Evolutionary conservation across 352 stramenopile species (phyloP).

Genomic region (Phytophthora podocarpi): DNA sequence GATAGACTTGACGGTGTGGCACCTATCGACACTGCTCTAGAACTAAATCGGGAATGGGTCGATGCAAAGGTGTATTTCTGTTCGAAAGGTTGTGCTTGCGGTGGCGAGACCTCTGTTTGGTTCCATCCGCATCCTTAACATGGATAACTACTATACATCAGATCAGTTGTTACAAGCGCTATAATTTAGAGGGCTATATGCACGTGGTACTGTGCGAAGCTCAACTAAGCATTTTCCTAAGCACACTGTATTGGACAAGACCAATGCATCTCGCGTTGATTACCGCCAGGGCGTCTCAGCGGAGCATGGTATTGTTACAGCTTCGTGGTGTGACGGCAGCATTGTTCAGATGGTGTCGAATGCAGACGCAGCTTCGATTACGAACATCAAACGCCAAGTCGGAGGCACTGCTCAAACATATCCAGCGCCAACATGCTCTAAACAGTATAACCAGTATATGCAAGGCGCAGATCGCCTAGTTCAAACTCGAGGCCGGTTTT

Average conservation of each 20-base stretch:
- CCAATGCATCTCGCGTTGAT: not conserved
- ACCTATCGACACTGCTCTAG: too few species aligned
- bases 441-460: too few species aligned
- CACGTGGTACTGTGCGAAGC: slow-evolving; percentile 7
- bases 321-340: slow-evolving; percentile 31
- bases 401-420: too few species aligned
- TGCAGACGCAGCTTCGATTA: too few species aligned
- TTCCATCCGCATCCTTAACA: slow-evolving; percentile 23
- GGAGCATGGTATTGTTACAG: slow-evolving; percentile 13
- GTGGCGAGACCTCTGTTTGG: slow-evolving; percentile 16
- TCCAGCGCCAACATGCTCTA: too few species aligned
- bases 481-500: too few species aligned
- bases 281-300: slow-evolving; percentile 11
- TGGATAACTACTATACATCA: slow-evolving; percentile 41
- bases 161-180: slow-evolving; percentile 24
- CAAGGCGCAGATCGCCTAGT: too few species aligned
- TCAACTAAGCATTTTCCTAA: slow-evolving; percentile 28
- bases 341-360: too few species aligned
- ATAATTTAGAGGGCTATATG: slow-evolving; percentile 15
- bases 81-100: slow-evolving; percentile 30
- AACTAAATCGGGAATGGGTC: not conserved
- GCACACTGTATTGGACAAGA: slow-evolving; percentile 16
- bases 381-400: too few species aligned
- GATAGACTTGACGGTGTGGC: slow-evolving; percentile 20
- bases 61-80: too few species aligned